phyloP scores from a whole-genome alignment of 768 basidiomycete species.

The Boletus speciosus region DNA sequence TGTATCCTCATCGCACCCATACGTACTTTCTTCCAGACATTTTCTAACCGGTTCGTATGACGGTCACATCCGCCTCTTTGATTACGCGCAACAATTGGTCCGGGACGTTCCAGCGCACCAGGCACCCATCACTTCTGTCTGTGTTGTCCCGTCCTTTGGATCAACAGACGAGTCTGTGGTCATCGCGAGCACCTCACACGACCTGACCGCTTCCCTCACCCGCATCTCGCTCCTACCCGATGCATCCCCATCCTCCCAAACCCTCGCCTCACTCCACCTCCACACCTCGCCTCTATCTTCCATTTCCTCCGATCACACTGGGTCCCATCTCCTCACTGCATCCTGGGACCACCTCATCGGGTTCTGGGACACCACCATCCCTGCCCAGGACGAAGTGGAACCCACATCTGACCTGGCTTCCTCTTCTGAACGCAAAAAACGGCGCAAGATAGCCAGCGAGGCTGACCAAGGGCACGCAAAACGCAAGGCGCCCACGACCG shows the following conservation, averaged over 20 bases:
- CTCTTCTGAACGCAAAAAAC: conserved; percentile 47
- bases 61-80: conserved; percentile 68
- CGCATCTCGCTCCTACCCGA: conserved; percentile 11
- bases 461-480: conserved; percentile 33
- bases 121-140: conserved; percentile 67
- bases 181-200: conserved; percentile 74
- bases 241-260: conserved; percentile 3
- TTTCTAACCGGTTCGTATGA: conserved; percentile 84
- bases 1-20: neutral
- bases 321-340: conserved; percentile 70
- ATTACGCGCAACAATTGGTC: conserved; percentile 59
- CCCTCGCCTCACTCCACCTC: conserved; percentile 67
- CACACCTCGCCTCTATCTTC: conserved; percentile 75
- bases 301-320: conserved; percentile 50
- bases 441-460: conserved; percentile 48
- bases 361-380: conserved; percentile 68
- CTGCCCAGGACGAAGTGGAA: conserved; percentile 59
- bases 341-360: conserved; percentile 89
- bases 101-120: conserved; percentile 50
- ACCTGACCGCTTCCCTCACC: conserved; percentile 65
- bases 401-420: neutral
- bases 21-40: conserved; percentile 38
- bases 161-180: conserved; percentile 34
- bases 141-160: conserved; percentile 42
- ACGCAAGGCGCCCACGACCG: conserved; percentile 65